Conservation (phyloP, 2,329 filamentous ascomycete genomes). For the Neoascochyta sp. region DNA sequence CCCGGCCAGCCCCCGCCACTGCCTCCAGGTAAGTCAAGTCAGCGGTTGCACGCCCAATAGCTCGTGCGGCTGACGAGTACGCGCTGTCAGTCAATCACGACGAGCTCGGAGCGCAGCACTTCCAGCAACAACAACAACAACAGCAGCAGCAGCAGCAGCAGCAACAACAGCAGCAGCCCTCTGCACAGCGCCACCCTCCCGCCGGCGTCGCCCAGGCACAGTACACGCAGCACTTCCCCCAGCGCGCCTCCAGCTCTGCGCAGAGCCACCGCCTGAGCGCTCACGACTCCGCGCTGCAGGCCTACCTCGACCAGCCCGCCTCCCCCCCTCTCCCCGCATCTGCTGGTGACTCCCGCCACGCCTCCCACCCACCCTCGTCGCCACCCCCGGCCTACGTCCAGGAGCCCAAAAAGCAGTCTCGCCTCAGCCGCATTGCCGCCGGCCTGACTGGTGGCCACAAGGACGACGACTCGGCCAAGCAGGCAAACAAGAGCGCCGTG, state of each 20-base stretch:
- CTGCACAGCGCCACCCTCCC: conserved; percentile 1
- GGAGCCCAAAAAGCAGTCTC: conserved; percentile 30
- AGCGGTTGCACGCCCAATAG: conserved; percentile 20
- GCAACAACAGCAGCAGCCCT: conserved; percentile 7
- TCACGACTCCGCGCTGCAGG: conserved; percentile 31
- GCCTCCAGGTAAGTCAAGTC: conserved; percentile 33
- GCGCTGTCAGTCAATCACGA: conserved; percentile 36
- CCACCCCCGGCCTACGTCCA: conserved; percentile 12
- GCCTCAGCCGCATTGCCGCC: conserved; percentile 32
- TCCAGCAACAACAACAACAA: conserved; percentile 8
- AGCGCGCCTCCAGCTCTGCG: conserved; percentile 32
- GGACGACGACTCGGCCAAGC: conserved; percentile 29
- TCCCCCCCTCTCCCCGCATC: conserved; percentile 18
- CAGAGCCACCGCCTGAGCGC: conserved; percentile 28
- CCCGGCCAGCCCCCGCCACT: conserved; percentile 35
- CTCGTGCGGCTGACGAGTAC: conserved; percentile 33
- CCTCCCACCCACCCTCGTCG: conserved; percentile 3
- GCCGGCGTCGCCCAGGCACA: conserved; percentile 9
- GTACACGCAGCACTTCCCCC: conserved; percentile 21
- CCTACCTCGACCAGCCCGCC: conserved; percentile 23
- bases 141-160: conserved; percentile 10
- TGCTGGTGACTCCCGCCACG: conserved; percentile 15
- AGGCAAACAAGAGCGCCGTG: conserved; percentile 30
- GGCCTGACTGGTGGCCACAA: conserved; percentile 27
- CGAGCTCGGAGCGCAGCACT: conserved; percentile 19